These are phyloP conservation scores for Aotearoamyces nothofagi DNA, from an alignment of 2,329 filamentous ascomycete genomes.

Conservation along the genomic window DNA sequence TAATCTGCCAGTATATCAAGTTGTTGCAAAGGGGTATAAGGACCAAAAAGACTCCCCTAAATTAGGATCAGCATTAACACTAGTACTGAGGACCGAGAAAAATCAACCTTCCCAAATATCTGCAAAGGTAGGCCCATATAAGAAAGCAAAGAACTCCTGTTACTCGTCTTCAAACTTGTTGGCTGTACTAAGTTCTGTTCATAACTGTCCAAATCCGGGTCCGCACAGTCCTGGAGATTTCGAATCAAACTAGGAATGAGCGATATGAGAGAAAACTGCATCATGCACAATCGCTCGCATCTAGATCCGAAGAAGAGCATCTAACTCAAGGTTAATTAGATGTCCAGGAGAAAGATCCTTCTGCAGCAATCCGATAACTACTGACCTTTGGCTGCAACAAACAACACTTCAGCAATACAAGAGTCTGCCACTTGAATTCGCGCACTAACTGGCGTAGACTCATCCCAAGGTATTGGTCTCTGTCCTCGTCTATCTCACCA, in stretches of 20 bases:
- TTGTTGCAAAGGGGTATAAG: slow-evolving; percentile 92
- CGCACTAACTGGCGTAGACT: slow-evolving; percentile 83
- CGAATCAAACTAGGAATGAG: slow-evolving; percentile 86
- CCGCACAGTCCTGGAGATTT: slow-evolving; percentile 86
- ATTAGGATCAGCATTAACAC: slow-evolving; percentile 4
- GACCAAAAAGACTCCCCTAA: slow-evolving; percentile 83
- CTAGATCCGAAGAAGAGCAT: slow-evolving; percentile 98
- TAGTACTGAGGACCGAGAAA: not conserved
- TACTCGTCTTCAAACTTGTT: slow-evolving; percentile 79
- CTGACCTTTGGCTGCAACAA: slow-evolving; percentile 83
- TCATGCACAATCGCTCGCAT: slow-evolving; percentile 92
- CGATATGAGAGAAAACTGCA: slow-evolving; percentile 92
- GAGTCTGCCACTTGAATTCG: slow-evolving; percentile 87
- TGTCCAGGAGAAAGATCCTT: not conserved
- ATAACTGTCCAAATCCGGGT: slow-evolving; percentile 79
- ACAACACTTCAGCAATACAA: slow-evolving; percentile 88
- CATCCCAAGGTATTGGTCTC: slow-evolving; percentile 77
- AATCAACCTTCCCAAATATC: slow-evolving; percentile 70
- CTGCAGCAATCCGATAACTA: slow-evolving; percentile 4
- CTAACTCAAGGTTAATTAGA: slow-evolving; percentile 28
- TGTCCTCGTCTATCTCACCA: slow-evolving; percentile 46
- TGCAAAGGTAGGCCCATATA: slow-evolving; percentile 94
- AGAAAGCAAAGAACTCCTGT: slow-evolving; percentile 73
- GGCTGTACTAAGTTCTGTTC: slow-evolving; percentile 61
- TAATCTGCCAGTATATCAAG: slow-evolving; percentile 86